Percentiles rank a stretch among this genome's conserved stretches.
Conservation (phyloP, 768 basidiomycete species). For the Phaffia australis region DNA sequence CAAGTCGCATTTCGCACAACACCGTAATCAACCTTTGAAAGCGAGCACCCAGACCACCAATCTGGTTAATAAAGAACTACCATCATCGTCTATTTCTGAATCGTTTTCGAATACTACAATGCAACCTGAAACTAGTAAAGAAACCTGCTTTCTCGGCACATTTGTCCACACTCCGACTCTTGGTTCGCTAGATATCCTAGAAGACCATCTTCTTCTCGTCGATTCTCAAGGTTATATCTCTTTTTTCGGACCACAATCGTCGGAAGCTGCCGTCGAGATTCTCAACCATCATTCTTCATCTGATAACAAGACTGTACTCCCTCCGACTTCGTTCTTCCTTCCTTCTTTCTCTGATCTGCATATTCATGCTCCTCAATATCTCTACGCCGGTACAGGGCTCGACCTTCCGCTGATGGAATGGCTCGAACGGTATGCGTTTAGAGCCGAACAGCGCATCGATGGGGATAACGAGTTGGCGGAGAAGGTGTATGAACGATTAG, state of each 20-base stretch:
- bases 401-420: slow-evolving; percentile 46
- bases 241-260: slow-evolving; percentile 13
- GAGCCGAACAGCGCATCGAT: slow-evolving; percentile 68
- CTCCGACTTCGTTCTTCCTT: slow-evolving; percentile 46
- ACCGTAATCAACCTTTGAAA: no score
- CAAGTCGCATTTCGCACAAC: no score
- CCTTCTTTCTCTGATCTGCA: slow-evolving; percentile 76
- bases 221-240: slow-evolving; percentile 27
- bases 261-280: slow-evolving; percentile 2
- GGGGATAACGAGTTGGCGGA: slow-evolving; percentile 50
- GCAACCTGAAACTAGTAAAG: no score
- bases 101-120: no score
- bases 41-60: no score
- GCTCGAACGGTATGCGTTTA: slow-evolving; percentile 54
- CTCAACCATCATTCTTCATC: slow-evolving; percentile 39
- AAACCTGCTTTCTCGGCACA: slow-evolving; percentile 42
- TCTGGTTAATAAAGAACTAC: no score
- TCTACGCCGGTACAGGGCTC: slow-evolving; percentile 76
- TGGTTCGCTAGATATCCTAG: slow-evolving; percentile 48
- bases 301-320: slow-evolving; percentile 11
- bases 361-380: slow-evolving; percentile 77
- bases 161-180: slow-evolving; percentile 51
- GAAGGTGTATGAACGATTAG: slow-evolving; percentile 58
- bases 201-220: slow-evolving; percentile 47
- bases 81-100: no score